These are phyloP conservation scores for Lecanicillium sp. DNA, from an alignment of 2,329 filamentous ascomycete genomes.

Conservation along the genomic window DNA sequence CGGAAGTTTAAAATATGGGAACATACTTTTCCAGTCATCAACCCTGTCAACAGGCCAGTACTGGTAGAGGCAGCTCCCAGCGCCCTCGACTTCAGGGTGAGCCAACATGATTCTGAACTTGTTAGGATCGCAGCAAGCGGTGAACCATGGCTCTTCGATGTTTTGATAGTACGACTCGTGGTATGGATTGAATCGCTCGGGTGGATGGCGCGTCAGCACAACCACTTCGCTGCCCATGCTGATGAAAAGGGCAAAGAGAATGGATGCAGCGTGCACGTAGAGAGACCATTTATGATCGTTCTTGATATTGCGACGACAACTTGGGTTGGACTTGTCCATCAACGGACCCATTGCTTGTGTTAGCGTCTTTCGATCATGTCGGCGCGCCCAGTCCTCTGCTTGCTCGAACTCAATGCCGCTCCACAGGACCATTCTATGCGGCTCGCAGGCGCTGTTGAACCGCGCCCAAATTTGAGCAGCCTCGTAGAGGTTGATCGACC, in stretches of 20 bases:
- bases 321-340: neutral
- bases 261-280: neutral
- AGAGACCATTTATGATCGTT: neutral
- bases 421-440: neutral
- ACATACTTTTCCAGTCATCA: neutral
- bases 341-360: neutral
- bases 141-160: neutral
- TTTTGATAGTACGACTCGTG: neutral
- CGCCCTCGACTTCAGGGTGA: neutral
- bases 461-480: neutral
- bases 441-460: neutral
- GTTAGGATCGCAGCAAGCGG: neutral
- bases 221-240: neutral
- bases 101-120: neutral
- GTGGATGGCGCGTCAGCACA: neutral
- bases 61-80: neutral
- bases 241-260: neutral
- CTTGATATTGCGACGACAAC: neutral
- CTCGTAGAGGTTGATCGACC: neutral
- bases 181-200: neutral
- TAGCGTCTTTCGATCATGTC: neutral
- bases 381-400: neutral
- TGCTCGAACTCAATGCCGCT: neutral
- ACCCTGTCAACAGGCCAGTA: neutral
- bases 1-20: neutral